phyloP scores from a whole-genome alignment of 108 stramenopile species.

The Stephanodiscus triporus region DNA sequence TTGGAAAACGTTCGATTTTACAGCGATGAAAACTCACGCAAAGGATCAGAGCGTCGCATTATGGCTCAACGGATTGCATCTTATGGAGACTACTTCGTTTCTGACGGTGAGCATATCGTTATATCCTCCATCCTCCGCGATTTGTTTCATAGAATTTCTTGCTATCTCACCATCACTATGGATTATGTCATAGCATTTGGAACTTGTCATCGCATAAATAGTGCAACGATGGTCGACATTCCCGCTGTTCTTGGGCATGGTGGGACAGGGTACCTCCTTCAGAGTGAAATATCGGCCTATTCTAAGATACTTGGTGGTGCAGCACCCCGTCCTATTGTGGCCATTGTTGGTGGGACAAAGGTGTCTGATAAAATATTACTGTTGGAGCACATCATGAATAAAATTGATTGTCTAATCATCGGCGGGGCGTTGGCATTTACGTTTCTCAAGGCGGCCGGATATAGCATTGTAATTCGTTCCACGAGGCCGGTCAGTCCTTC shows the following conservation, averaged over 20 bases:
- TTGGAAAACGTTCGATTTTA: slow-evolving; percentile 98
- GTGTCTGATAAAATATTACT: slow-evolving; percentile 96
- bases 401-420: slow-evolving; percentile 89
- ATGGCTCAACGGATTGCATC: slow-evolving; percentile 58
- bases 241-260: slow-evolving; percentile 54
- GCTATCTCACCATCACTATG: not conserved
- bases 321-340: slow-evolving; percentile 71
- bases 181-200: slow-evolving; percentile 81
- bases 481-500: slow-evolving; percentile 77
- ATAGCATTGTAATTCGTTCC: slow-evolving; percentile 74
- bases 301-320: slow-evolving; percentile 69
- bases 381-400: slow-evolving; percentile 87
- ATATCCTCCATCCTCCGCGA: not conserved
- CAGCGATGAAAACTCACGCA: slow-evolving; percentile 71
- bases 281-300: slow-evolving; percentile 87
- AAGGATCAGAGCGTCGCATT: slow-evolving; percentile 21
- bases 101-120: slow-evolving; percentile 59
- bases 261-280: slow-evolving; percentile 68
- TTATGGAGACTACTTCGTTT: slow-evolving; percentile 84
- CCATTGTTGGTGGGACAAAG: slow-evolving; percentile 98
- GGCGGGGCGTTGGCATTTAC: slow-evolving; percentile 98
- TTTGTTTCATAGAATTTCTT: not conserved
- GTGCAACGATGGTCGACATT: slow-evolving; percentile 67
- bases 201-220: slow-evolving; percentile 95
- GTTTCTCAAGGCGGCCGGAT: slow-evolving; percentile 92